Evolutionary conservation across 179 eudicot species (phyloP).

Genomic region (Carnegiea gigantea): DNA sequence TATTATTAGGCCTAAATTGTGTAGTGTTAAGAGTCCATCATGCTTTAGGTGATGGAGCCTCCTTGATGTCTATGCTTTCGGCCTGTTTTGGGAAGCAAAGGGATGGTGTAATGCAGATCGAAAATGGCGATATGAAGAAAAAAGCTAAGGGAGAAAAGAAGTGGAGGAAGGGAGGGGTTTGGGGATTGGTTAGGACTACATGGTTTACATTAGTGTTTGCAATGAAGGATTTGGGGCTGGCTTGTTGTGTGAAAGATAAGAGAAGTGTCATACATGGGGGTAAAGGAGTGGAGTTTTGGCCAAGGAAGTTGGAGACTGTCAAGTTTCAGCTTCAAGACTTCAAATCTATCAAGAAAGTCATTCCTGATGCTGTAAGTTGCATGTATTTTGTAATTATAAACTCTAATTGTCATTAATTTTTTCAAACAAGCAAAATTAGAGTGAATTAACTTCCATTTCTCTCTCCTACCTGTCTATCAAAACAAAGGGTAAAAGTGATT

Average conservation of each 20-base stretch:
- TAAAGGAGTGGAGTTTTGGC: constrained; percentile 78
- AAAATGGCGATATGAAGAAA: not conserved
- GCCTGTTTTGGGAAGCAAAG: constrained; percentile 25
- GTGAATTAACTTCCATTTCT: too few relatives aligned
- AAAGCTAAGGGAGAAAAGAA: not conserved
- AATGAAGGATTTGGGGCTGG: constrained; percentile 37
- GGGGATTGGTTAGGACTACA: constrained; percentile 29
- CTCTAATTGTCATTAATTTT: too few relatives aligned
- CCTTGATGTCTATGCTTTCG: constrained; percentile 36
- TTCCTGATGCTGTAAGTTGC: constrained; percentile 50
- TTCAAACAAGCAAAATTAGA: too few relatives aligned
- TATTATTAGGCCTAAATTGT: constrained; percentile 22
- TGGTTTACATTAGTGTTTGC: constrained; percentile 49
- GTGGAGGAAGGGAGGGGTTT: not conserved
- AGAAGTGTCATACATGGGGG: constrained; percentile 60
- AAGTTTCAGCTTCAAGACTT: constrained; percentile 65
- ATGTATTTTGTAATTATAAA: not conserved
- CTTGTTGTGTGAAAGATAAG: constrained; percentile 48
- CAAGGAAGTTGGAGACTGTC: constrained; percentile 55
- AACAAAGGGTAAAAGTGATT: too few relatives aligned
- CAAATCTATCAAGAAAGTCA: constrained; percentile 50
- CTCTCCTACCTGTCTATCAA: too few relatives aligned
- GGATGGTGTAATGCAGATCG: not conserved
- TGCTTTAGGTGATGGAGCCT: constrained; percentile 35
- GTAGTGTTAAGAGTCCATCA: constrained; percentile 41